Evolutionary conservation across 805 yeast genomes (phyloP), one percentile per base, ranked within the genome.

Genomic region (Kuraishia ogatae): DNA sequence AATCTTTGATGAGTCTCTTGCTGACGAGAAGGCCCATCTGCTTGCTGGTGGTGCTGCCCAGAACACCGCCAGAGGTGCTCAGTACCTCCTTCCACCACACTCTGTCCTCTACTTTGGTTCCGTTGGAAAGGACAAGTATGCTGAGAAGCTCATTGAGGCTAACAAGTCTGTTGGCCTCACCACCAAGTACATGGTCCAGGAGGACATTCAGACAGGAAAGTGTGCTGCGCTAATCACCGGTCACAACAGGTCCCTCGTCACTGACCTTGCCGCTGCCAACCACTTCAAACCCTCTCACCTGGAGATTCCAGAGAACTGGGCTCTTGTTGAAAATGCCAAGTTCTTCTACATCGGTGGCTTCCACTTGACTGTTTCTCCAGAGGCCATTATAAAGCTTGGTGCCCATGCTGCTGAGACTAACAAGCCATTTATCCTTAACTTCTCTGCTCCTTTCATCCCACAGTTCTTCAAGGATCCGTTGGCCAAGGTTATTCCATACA

Each of bases 21-120:
- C 76, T 43, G 75, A 74, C 68, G 75, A 79, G 43, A 81, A 78
- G 57, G 83, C 89, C 59, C 81, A 83, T 64, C 73, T 84, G 58
- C 82, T 93, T 62, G 99, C 99, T 59, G 99, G 99, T 64, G 99
- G 99, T 71, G 99, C 99, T 65, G 99, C 97, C 58, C 99, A 94
- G 77, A 94, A 94, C 79, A 83, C 98, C 60, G 97, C 98, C 56
- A 85, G 99, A 75, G 99, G 97, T 68, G 98, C 98, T 53, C 97
- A 93, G 69, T 93, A 89, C 75, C 72, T 90, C 55, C 80, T 94
- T 53, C 97, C 97, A 57, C 71, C 76, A 51, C 72, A 83, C 63
- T 83, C 93, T 35, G 98, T 94, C 56, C 87, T 86, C 54, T 94
- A 94, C 79, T 89, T 93, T 68, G 99, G 99, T 55, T 86, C 96